Base-by-base conservation (phyloP, 2,329 filamentous ascomycete species). In the Neophaeococcomyces mojaviensis region DNA sequence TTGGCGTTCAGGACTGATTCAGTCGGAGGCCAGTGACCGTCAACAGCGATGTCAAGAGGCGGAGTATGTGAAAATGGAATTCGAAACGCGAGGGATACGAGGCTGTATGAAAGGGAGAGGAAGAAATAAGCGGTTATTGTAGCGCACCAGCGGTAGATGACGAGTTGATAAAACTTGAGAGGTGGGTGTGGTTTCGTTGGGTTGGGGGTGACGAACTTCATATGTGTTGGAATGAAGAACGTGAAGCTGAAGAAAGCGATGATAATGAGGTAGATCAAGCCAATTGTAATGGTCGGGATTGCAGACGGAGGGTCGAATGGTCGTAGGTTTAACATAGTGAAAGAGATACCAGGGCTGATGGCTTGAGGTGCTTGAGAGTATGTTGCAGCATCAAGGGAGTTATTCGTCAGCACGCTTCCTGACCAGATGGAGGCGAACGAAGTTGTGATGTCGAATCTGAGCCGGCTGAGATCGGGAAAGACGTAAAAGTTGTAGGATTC, bases 201-300 rank as follows among this genome's bases (percentile, higher is more conserved):
- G 33, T 19, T 16, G 22, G 34, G 37, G 13, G 68, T 69, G 48
- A 81, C 66, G 57, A 79, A 80, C 56, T 76, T 72, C 54, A 70
- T 71, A 59, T 84, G 78, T 12, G 81, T 75, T 0, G 79, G 79
- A 36, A 83, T 65, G 55, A 82, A 78, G 64, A 83, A 83, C 0
- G 73, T 69, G 60, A 79, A 82, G 22, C 72, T 78, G 66, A 83
- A 82, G 65, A 83, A 83, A 0, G 78, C 76, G 33, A 83, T 69
- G 55, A 84, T 82, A 55, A 84, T 82, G 1, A 82, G 64, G 57
- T 83, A 83, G 54, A 84, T 82, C 22, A 83, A 62, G 0, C 79
- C 79, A 44, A 83, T 79, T 1, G 70, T 76, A 2, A 82, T 73
- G 1, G 78, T 71, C 0, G 79, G 80, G 2, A 73, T 77, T 1